These are phyloP conservation scores for Metschnikowia matae DNA, from an alignment of 805 yeast genomes.

Conservation along the genomic window DNA sequence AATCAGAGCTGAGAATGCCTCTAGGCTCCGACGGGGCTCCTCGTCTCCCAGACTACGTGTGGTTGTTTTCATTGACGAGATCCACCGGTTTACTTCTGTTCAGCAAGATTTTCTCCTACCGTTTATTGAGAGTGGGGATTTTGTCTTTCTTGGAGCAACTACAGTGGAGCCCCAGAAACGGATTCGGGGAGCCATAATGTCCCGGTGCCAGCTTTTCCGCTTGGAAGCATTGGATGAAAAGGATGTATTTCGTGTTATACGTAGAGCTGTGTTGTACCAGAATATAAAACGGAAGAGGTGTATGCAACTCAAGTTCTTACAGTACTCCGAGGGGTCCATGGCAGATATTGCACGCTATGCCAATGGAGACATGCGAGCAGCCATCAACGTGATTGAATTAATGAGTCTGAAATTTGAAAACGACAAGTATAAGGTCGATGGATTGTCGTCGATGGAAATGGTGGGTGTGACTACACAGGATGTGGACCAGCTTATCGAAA, in stretches of 20 bases:
- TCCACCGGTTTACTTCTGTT: constrained; percentile 77
- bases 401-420: constrained; percentile 15
- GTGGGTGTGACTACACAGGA: neutral
- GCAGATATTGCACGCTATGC: constrained; percentile 17
- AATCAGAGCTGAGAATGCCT: constrained; percentile 42
- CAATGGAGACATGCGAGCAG: constrained; percentile 33
- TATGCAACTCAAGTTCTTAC: constrained; percentile 12
- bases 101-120: constrained; percentile 90
- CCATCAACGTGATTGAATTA: constrained; percentile 32
- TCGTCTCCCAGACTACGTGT: constrained; percentile 15
- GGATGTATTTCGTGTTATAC: constrained; percentile 52
- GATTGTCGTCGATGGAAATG: neutral
- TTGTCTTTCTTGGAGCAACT: constrained; percentile 90
- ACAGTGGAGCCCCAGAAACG: constrained; percentile 71
- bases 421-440: neutral
- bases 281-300: constrained; percentile 23
- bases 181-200: constrained; percentile 73
- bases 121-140: constrained; percentile 76
- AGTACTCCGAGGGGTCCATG: constrained; percentile 14
- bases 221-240: constrained; percentile 47
- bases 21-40: constrained; percentile 27
- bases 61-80: constrained; percentile 85
- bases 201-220: constrained; percentile 79
- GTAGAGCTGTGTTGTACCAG: constrained; percentile 49
- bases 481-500: neutral